Evolutionary conservation across 106 monocot genomes (phyloP), one percentile per base, ranked within the genome.

Genomic region (Xerophyta viscosa): DNA sequence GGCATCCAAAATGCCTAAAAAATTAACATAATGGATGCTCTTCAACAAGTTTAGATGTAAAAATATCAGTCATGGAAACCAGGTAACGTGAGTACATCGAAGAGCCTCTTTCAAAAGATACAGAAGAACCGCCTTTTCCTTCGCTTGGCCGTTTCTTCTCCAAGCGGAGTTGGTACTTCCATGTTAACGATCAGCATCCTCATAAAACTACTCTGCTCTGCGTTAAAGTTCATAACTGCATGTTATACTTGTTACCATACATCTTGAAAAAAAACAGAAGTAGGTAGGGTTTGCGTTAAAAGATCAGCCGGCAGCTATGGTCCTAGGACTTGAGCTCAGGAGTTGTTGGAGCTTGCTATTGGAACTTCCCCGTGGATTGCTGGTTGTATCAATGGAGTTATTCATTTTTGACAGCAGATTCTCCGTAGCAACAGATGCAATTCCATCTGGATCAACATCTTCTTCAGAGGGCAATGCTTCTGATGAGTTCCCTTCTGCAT

Each of bases 391-490:
- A 24, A 12, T 8, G 2, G 68, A 36, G 30, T 31, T 61, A 50
- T 84, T 84, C 29, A 88, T 69, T 50, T 71, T 72, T 8, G 94
- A 81, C 44, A 88, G 57, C 49, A 96, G 70, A 29, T 96, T 94
- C 65, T 80, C 79, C 1, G 69, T 62, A 9, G 62, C 66, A 31
- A 57, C 57, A 10, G 68, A 11, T 18, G 67, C 57, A 9, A n/a
- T n/a, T n/a, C n/a, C n/a, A n/a, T 49, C n/a, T 18, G 46, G 71
- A 3, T 53, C 66, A 14, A 48, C 8, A 29, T 59, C 63, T 13
- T 51, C 55, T n/a, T n/a, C n/a, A 7, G 55, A 20, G 9, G 72
- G 23, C 4, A 42, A 24, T 19, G 65, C 42, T 27, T 50, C 67
- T 41, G 17, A 31, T 30, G 48, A 62, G 27, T n/a, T 46, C 18